phyloP scores from a whole-genome alignment of 331 rosid genomes.

The Quercus phellos region DNA sequence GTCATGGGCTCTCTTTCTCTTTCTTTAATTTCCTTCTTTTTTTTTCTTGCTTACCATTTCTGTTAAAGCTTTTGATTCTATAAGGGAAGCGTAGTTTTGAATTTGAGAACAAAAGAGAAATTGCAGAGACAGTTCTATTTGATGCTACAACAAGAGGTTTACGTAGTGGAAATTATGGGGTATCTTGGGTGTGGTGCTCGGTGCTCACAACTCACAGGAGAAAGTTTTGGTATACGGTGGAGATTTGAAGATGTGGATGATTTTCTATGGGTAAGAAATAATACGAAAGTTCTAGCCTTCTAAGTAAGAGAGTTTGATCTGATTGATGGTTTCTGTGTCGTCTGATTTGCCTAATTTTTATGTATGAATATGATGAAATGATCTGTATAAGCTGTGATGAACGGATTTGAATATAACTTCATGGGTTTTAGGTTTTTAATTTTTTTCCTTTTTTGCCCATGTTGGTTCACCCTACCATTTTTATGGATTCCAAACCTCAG shows the following conservation, averaged over 20 bases:
- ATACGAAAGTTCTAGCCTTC: no score
- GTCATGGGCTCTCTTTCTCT: conserved; percentile 26
- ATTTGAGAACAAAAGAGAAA: conserved; percentile 13
- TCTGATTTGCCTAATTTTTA: background rate
- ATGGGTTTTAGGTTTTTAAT: background rate
- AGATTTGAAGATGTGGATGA: no score
- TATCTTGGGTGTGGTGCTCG: background rate
- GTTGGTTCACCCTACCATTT: background rate
- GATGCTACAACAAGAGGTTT: background rate
- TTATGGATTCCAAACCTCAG: background rate
- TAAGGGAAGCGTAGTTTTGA: background rate
- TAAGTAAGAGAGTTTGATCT: background rate
- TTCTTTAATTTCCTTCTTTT: conserved; percentile 14
- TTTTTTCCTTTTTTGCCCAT: background rate
- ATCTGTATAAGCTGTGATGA: background rate
- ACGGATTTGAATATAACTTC: background rate
- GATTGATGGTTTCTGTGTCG: background rate
- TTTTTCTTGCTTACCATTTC: background rate
- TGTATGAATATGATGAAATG: background rate
- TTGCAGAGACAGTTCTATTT: background rate
- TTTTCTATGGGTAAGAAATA: no score
- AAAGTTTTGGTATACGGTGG: no score
- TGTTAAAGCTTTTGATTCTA: background rate
- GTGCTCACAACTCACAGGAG: no score
- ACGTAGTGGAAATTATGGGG: background rate